Evolutionary conservation across 2,329 filamentous ascomycete species (phyloP).

Genomic region (Madurella fahalii): DNA sequence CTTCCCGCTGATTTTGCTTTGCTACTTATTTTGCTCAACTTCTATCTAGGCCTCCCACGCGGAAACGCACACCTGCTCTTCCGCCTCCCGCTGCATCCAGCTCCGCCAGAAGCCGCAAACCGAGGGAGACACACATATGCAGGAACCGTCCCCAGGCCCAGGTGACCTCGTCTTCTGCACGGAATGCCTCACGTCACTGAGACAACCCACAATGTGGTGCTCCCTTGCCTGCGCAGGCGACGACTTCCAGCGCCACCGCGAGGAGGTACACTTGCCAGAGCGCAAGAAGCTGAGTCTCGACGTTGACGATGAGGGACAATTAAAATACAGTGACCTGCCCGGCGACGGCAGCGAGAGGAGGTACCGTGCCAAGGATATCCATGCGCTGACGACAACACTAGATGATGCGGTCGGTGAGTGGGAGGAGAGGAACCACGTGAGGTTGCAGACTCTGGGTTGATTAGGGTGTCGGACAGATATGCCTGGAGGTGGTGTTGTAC

Average conservation of each 20-base stretch:
- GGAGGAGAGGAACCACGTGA: slow-evolving; percentile 18
- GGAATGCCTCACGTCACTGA: slow-evolving; percentile 31
- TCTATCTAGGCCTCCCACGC: slow-evolving; percentile 22
- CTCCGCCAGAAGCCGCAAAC: slow-evolving; percentile 1
- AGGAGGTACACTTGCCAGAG: slow-evolving; percentile 30
- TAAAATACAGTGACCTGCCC: slow-evolving; percentile 14
- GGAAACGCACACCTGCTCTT: slow-evolving; percentile 26
- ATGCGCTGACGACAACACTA: slow-evolving; percentile 16
- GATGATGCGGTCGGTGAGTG: slow-evolving; percentile 21
- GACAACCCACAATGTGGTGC: slow-evolving; percentile 31
- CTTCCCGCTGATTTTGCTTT: background rate
- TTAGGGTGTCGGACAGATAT: background rate
- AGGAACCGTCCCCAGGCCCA: slow-evolving; percentile 15
- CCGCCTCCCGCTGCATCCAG: slow-evolving; percentile 25
- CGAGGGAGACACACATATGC: slow-evolving; percentile 11
- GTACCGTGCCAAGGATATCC: slow-evolving; percentile 25
- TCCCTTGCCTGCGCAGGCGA: slow-evolving; percentile 29
- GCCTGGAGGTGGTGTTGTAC: background rate
- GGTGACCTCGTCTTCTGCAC: slow-evolving; percentile 29
- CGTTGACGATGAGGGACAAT: slow-evolving; percentile 17
- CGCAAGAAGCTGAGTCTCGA: slow-evolving; percentile 18
- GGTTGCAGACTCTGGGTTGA: background rate
- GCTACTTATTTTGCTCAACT: too few relatives aligned
- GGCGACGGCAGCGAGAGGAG: slow-evolving; percentile 1
- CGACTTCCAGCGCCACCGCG: slow-evolving; percentile 33